phyloP scores from a whole-genome alignment of 345 rosid genomes.

The Rhizophora mangle region DNA sequence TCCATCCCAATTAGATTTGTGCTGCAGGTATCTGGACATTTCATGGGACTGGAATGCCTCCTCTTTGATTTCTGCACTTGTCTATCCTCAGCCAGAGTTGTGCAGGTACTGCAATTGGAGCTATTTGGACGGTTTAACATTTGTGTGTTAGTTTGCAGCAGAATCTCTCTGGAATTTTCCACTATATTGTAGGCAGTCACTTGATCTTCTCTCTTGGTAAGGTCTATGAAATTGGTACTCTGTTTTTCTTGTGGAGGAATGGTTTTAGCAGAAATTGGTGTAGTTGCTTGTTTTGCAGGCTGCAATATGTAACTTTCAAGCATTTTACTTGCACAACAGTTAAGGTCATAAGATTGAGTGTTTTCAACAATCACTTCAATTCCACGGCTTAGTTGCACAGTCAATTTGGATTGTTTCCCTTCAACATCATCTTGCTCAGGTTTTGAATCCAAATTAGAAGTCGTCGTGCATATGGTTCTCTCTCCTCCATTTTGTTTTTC shows the following conservation, averaged over 20 bases:
- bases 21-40: conserved; percentile 24
- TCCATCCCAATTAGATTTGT: conserved; percentile 33
- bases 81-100: conserved; percentile 21
- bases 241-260: conserved; percentile 10
- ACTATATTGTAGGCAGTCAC: conserved; percentile 5
- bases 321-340: conserved; percentile 25
- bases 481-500: conserved; percentile 2
- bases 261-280: conserved; percentile 34
- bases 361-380: conserved; percentile 37
- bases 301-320: conserved; percentile 16
- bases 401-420: conserved; percentile 16
- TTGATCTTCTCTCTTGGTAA: conserved; percentile 4
- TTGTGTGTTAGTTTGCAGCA: conserved; percentile 15
- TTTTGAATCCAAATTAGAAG: conserved; percentile 19
- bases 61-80: conserved; percentile 33
- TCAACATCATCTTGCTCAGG: conserved; percentile 16
- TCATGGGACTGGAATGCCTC: conserved; percentile 10
- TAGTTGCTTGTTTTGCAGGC: conserved; percentile 30
- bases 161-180: conserved; percentile 9
- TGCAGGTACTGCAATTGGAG: conserved; percentile 11
- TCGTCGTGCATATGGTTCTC: not conserved
- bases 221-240: conserved; percentile 6
- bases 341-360: conserved; percentile 19
- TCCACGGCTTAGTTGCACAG: conserved; percentile 20
- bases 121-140: conserved; percentile 14